These are phyloP conservation scores for Chimonanthus salicifolius DNA, from an alignment of 164 flowering plant species.

Conservation along the genomic window DNA sequence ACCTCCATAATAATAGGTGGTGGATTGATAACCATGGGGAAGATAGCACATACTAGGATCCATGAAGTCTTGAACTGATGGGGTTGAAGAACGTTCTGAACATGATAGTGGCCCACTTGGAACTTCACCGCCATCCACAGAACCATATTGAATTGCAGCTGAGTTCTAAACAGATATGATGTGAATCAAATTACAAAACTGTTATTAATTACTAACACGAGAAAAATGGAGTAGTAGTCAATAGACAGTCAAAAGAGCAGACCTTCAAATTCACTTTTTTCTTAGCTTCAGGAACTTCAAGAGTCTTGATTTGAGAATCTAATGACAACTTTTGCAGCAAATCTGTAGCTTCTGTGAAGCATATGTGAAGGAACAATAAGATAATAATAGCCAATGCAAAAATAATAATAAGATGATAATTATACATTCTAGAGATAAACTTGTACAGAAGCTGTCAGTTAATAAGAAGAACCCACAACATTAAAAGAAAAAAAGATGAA, in stretches of 20 bases:
- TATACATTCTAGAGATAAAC: too few species aligned
- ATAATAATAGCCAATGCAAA: too few species aligned
- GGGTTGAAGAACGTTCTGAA: conserved; percentile 35
- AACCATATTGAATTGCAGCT: conserved; percentile 32
- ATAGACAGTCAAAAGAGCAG: neutral
- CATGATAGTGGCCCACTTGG: conserved; percentile 42
- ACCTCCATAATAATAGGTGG: conserved; percentile 51
- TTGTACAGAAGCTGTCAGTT: too few species aligned
- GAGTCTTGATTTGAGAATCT: conserved; percentile 46
- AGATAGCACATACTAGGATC: conserved; percentile 36
- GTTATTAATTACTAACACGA: too few species aligned
- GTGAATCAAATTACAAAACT: neutral
- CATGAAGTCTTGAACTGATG: conserved; percentile 25
- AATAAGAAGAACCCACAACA: too few species aligned
- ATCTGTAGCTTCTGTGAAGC: conserved; percentile 49
- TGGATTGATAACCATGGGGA: conserved; percentile 37
- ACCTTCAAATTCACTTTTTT: conserved; percentile 43
- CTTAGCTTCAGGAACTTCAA: conserved; percentile 44
- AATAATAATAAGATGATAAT: too few species aligned
- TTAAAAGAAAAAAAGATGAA: too few species aligned
- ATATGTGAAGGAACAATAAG: conserved; percentile 28
- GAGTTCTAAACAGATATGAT: conserved; percentile 18
- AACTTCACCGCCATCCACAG: conserved; percentile 26
- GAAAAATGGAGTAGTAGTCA: neutral
- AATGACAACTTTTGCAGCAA: conserved; percentile 58